Conservation (phyloP, 495 filamentous ascomycete genomes). For the Mytilinidion resinicola region DNA sequence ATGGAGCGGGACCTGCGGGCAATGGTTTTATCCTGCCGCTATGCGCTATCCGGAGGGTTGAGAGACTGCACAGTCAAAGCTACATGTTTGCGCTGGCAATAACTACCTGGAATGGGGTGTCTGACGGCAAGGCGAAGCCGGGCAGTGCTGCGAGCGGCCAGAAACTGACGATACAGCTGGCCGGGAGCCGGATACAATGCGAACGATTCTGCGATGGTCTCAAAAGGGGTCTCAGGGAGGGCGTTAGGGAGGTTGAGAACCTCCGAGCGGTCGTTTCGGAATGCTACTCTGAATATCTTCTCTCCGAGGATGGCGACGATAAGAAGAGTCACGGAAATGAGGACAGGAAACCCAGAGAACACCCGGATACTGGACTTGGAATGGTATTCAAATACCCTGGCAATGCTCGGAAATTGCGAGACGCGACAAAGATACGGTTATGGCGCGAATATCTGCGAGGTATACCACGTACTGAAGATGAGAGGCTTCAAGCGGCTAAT, state of each 20-base stretch:
- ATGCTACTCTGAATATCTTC: conserved; percentile 90
- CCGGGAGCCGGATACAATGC: conserved; percentile 78
- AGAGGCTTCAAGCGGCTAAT: background rate
- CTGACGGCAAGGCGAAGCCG: conserved; percentile 44
- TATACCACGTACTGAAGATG: background rate
- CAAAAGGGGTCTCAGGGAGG: conserved; percentile 78
- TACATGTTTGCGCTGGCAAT: conserved; percentile 89
- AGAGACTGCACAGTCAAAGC: conserved; percentile 82
- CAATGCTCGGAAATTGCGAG: conserved; percentile 88
- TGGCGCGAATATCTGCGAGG: conserved; percentile 89
- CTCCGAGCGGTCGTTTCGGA: conserved; percentile 68
- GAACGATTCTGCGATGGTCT: conserved; percentile 94
- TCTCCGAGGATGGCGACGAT: conserved; percentile 50
- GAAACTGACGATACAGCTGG: conserved; percentile 82
- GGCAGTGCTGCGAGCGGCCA: conserved; percentile 52
- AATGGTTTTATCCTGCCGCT: conserved; percentile 97
- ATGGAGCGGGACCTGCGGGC: conserved; percentile 85
- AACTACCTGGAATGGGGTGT: conserved; percentile 88
- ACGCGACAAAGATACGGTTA: conserved; percentile 92
- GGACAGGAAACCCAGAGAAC: conserved; percentile 27
- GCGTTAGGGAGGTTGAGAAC: conserved; percentile 77
- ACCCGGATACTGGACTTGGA: conserved; percentile 87
- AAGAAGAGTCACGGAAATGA: conserved; percentile 35
- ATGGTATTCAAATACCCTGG: conserved; percentile 93
- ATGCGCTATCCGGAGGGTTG: conserved; percentile 83